These are phyloP conservation scores for Pisolithus sp. DNA, from an alignment of 768 basidiomycete species.

Conservation along the genomic window DNA sequence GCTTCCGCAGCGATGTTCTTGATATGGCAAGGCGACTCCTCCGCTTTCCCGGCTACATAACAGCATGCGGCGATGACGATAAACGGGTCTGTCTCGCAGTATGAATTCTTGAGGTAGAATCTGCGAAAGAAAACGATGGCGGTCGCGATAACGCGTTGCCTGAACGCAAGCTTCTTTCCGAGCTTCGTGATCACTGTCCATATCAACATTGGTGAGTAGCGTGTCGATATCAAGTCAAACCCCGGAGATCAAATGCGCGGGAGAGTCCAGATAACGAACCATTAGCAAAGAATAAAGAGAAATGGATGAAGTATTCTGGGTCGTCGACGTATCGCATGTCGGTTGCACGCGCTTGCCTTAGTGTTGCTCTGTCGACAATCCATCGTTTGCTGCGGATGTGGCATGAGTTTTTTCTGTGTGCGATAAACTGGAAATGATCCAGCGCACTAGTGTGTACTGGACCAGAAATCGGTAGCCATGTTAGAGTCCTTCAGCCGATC, in stretches of 20 bases:
- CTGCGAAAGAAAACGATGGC: constrained; percentile 92
- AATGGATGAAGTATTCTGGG: constrained; percentile 70
- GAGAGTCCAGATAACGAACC: constrained; percentile 31
- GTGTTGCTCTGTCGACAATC: constrained; percentile 43
- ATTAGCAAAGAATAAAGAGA: constrained; percentile 47
- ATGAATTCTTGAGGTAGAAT: constrained; percentile 95
- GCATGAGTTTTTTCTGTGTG: constrained; percentile 10
- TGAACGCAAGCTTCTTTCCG: constrained; percentile 72
- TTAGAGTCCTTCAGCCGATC: not conserved
- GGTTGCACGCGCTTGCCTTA: constrained; percentile 60
- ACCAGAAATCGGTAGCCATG: constrained; percentile 78
- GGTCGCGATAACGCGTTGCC: constrained; percentile 90
- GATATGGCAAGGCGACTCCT: constrained; percentile 93
- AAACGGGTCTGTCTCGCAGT: constrained; percentile 94
- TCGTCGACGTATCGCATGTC: constrained; percentile 78
- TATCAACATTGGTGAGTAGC: not conserved
- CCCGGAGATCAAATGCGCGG: no score
- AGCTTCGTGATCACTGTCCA: constrained; percentile 74
- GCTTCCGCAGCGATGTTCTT: constrained; percentile 88
- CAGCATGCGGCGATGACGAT: constrained; percentile 89
- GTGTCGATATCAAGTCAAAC: not conserved
- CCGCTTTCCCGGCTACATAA: constrained; percentile 95
- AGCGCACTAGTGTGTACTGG: constrained; percentile 66
- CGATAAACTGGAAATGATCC: constrained; percentile 7
- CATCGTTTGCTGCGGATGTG: constrained; percentile 68